Evolutionary conservation across 768 basidiomycete genomes (phyloP).

Genomic region (Russula foetens): DNA sequence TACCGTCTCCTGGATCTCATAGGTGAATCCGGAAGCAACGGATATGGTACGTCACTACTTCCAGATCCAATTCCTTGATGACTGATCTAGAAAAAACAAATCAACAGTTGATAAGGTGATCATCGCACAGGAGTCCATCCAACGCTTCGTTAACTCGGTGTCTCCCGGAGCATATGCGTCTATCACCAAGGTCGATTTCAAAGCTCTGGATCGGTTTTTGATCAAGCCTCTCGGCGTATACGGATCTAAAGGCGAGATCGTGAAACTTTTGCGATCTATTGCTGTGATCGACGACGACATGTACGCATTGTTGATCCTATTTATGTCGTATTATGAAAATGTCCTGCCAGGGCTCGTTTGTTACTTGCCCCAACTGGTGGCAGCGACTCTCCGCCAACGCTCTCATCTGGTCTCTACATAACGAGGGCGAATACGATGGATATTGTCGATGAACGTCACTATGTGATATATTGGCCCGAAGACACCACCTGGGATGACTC

Average conservation of each 20-base stretch:
- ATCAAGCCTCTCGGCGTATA: slow-evolving; percentile 51
- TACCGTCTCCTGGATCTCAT: slow-evolving; percentile 48
- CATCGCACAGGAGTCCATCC: slow-evolving; percentile 44
- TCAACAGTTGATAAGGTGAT: slow-evolving; percentile 51
- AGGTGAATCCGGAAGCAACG: slow-evolving; percentile 40
- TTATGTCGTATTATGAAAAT: not conserved
- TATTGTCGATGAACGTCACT: slow-evolving; percentile 27
- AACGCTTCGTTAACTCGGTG: slow-evolving; percentile 40
- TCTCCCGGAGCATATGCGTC: slow-evolving; percentile 44
- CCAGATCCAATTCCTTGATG: not conserved
- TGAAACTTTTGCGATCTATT: slow-evolving; percentile 34
- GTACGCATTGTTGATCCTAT: slow-evolving; percentile 28
- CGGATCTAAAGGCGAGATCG: slow-evolving; percentile 44
- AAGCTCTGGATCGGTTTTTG: slow-evolving; percentile 35
- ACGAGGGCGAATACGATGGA: slow-evolving; percentile 19
- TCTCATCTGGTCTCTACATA: slow-evolving; percentile 48
- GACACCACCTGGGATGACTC: slow-evolving; percentile 49
- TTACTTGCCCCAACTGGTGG: slow-evolving; percentile 15
- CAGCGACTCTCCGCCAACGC: slow-evolving; percentile 20
- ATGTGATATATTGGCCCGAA: slow-evolving; percentile 57
- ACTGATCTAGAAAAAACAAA: not conserved
- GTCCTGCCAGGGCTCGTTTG: slow-evolving; percentile 15
- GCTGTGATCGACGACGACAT: slow-evolving; percentile 30
- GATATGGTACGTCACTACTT: slow-evolving; percentile 34
- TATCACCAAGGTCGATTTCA: slow-evolving; percentile 50